A percentile compares a stretch with the other conserved stretches of the same genome.
Evolutionary conservation across 1,284 basidiomycete species (phyloP).

Genomic region (Sanghuangporus weigelae): DNA sequence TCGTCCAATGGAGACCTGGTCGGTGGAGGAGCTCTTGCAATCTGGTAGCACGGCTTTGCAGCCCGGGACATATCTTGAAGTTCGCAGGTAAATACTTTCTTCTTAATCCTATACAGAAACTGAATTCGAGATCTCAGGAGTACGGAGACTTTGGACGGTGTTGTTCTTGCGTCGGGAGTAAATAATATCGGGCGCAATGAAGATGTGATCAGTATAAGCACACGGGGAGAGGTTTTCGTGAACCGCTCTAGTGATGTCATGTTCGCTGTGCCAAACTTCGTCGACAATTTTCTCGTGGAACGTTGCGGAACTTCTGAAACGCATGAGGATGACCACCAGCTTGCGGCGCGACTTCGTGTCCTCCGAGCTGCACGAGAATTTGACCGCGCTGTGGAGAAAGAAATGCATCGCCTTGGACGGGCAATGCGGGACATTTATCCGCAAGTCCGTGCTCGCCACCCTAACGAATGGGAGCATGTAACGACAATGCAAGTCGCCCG

Average conservation of each 20-base stretch:
- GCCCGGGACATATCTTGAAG: conserved; percentile 55
- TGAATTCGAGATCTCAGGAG: conserved; percentile 33
- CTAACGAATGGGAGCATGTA: conserved; percentile 45
- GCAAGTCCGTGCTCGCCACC: conserved; percentile 38
- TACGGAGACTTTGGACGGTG: conserved; percentile 34
- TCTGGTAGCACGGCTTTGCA: conserved; percentile 15
- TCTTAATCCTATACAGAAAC: background rate
- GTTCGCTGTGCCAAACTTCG: conserved; percentile 52
- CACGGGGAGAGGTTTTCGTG: conserved; percentile 46
- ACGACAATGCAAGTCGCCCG: conserved; percentile 46
- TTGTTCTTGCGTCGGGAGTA: conserved; percentile 39
- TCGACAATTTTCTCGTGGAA: conserved; percentile 38
- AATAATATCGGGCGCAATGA: conserved; percentile 29
- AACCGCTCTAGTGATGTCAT: conserved; percentile 46
- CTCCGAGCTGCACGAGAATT: conserved; percentile 49
- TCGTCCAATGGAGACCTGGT: background rate
- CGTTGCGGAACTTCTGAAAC: conserved; percentile 40
- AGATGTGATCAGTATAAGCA: conserved; percentile 38
- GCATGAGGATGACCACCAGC: conserved; percentile 30
- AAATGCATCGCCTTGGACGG: conserved; percentile 32
- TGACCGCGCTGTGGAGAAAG: conserved; percentile 38
- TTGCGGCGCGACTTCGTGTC: conserved; percentile 53
- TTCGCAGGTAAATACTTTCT: conserved; percentile 43
- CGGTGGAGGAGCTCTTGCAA: conserved; percentile 8
- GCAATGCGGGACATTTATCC: conserved; percentile 38